These are phyloP conservation scores for Dendrobium huoshanense DNA, from an alignment of 106 monocot species.

Conservation along the genomic window DNA sequence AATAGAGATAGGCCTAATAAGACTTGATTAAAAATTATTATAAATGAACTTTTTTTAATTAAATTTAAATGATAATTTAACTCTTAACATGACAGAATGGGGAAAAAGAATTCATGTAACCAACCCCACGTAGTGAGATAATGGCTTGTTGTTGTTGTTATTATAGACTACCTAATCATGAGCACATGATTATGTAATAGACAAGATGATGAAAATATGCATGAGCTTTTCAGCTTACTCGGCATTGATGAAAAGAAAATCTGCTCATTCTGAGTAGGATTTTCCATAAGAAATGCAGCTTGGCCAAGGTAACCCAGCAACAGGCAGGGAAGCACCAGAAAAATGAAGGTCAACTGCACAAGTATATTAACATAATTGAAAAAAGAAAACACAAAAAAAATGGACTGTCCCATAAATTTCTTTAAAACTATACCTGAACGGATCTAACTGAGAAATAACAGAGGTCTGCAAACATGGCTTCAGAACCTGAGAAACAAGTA, in stretches of 20 bases:
- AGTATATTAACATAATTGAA: conserved; percentile 6
- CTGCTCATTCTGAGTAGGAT: conserved; percentile 54
- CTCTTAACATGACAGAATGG: no score
- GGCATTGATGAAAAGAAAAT: conserved; percentile 93
- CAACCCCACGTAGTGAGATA: no score
- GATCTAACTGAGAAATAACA: conserved; percentile 95
- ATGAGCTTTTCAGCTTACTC: conserved; percentile 39
- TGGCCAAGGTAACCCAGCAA: conserved; percentile 93
- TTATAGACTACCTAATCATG: not conserved
- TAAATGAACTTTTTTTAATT: no score
- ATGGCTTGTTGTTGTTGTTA: no score
- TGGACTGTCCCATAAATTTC: not conserved
- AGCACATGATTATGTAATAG: not conserved
- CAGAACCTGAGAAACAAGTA: conserved; percentile 57
- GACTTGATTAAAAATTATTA: no score
- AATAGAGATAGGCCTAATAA: no score
- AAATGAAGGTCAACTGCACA: conserved; percentile 76
- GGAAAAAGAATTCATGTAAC: no score
- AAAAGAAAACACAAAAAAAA: not conserved
- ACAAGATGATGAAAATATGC: conserved; percentile 2
- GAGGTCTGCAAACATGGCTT: conserved; percentile 99
- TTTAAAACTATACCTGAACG: conserved; percentile 61
- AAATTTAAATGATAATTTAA: no score
- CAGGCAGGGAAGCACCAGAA: conserved; percentile 95
- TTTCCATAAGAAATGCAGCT: conserved; percentile 92